Percentiles rank a stretch among this genome's conserved stretches.
These are phyloP conservation scores for Skeletonema grethae DNA, from an alignment of 108 stramenopile genomes.

Conservation along the genomic window DNA sequence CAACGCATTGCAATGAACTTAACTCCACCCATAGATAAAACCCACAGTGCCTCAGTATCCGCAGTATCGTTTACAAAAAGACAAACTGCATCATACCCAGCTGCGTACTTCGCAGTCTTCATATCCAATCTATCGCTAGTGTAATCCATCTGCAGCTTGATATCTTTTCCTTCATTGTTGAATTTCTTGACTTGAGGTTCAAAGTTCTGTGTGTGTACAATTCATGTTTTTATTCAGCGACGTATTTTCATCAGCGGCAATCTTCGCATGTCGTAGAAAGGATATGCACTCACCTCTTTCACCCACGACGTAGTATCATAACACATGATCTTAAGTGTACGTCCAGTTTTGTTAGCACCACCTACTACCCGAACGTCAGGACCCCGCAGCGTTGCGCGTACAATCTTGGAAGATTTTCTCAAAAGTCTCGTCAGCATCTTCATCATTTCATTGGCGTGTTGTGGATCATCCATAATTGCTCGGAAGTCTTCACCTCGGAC, in stretches of 20 bases:
- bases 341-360: constrained; percentile 1
- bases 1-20: constrained; percentile 70
- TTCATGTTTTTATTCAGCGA: not conserved
- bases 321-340: constrained; percentile 53
- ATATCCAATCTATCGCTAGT: constrained; percentile 58
- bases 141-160: constrained; percentile 59
- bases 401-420: constrained; percentile 13
- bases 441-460: not conserved
- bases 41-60: constrained; percentile 49
- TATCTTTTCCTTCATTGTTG: constrained; percentile 45
- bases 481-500: constrained; percentile 5
- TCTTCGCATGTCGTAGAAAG: constrained; percentile 14
- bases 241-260: not conserved
- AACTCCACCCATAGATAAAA: constrained; percentile 63
- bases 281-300: constrained; percentile 45
- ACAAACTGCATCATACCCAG: constrained; percentile 76
- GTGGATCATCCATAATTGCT: not conserved
- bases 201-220: not conserved
- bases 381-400: constrained; percentile 11
- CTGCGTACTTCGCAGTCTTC: constrained; percentile 48
- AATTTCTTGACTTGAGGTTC: constrained; percentile 34
- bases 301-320: constrained; percentile 73
- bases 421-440: not conserved
- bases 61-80: constrained; percentile 84
- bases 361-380: constrained; percentile 4